Base-by-base conservation (phyloP, 1,284 basidiomycete species). In the Puccinia novopanici region DNA sequence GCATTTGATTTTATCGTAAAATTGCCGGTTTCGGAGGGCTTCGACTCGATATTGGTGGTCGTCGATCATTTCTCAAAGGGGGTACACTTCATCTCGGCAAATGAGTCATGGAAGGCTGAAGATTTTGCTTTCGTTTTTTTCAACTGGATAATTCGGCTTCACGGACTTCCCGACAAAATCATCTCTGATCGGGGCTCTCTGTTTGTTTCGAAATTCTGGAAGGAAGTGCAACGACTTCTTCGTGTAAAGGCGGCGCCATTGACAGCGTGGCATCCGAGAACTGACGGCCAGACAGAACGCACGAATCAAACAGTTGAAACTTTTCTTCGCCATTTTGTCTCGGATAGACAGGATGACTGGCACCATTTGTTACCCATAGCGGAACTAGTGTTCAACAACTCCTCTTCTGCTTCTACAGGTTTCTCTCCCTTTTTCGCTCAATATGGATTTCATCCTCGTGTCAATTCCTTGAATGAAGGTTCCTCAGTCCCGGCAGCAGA, bases 191-290 rank as follows among this genome's bases (percentile, higher is more conserved):
- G 34, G 10, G 70, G 70, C 2, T 24, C 70, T 6, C 5, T 27
- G 17, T 50, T 72, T n/a, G 45, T 72, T 40, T 48, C 42, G 1
- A 72, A 45, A 22, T 72, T 72, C 24, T 48, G 34, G 70, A 72
- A 24, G 48, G 22, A 24, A 5, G 22, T 72, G 0, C 34, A 52
- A 9, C 2, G 9, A 19, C 34, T 22, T 1, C 42, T 72, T 1
- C 5, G 48, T 0, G 30, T 72, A 6, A 8, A 15, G 3, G 15
- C 34, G 1, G 70, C 70, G 1, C 70, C 70, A 0, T 72, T 24
- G 9, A 48, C 45, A 1, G 70, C 70, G 3, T 72, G 45, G 42
- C 45, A 48, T 48, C 45, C 45, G 2, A 48, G 45, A 19, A 48
- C 45, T 13, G 45, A 48, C 17, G 8, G 70, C 15, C 70, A 72